A percentile compares a stretch with the other conserved stretches of the same genome.
These are phyloP conservation scores for Apiotrichum mycotoxinovorans DNA, from an alignment of 1,284 basidiomycete species.

Conservation along the genomic window DNA sequence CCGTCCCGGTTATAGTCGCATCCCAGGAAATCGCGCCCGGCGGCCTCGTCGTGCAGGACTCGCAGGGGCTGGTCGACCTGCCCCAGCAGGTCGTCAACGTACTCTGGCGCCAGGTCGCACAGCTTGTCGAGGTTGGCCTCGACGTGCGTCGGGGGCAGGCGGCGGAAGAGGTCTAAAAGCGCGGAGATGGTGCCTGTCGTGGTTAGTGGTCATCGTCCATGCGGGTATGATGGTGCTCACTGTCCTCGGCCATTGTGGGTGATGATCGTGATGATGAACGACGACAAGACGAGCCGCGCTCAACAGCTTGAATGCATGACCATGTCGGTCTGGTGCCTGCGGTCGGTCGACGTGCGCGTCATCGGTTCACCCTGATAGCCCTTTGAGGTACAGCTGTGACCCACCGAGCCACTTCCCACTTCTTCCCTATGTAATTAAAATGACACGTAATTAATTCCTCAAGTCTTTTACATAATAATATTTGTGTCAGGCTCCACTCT, in stretches of 20 bases:
- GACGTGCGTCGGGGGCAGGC: conserved; percentile 86
- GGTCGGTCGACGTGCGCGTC: neutral
- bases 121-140: conserved; percentile 83
- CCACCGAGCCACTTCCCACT: too few species aligned
- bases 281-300: too few species aligned
- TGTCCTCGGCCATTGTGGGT: conserved; percentile 19
- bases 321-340: neutral
- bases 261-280: neutral
- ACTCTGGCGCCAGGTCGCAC: conserved; percentile 81
- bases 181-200: conserved; percentile 58
- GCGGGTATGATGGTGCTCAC: conserved; percentile 1
- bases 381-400: neutral
- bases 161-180: conserved; percentile 92
- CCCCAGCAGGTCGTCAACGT: conserved; percentile 89
- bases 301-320: too few species aligned
- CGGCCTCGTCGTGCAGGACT: conserved; percentile 67
- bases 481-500: too few species aligned
- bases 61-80: conserved; percentile 93
- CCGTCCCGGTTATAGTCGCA: conserved; percentile 99
- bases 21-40: conserved; percentile 81
- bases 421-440: neutral
- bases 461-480: neutral
- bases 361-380: neutral
- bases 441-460: neutral
- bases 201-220: neutral